Conservation (phyloP, 169 alveolate genomes). For the Cryptosporidium ryanae region DNA sequence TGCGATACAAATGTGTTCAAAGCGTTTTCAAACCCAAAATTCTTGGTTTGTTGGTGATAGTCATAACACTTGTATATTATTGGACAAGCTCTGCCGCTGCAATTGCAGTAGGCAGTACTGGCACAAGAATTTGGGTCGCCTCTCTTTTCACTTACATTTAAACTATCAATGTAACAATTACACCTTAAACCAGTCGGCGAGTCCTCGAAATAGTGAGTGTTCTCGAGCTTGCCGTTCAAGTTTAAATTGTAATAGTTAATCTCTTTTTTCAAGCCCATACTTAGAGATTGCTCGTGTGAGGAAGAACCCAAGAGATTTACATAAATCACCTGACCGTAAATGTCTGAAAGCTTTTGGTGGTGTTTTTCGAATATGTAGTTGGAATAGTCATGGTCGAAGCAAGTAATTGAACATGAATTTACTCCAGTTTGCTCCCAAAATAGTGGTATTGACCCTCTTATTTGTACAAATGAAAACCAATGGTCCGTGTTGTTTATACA, state of each 20-base stretch:
- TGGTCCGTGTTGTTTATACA: constrained; percentile 79
- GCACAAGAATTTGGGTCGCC: neutral
- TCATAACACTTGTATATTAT: constrained; percentile 44
- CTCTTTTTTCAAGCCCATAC: constrained; percentile 39
- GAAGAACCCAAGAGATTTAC: constrained; percentile 62
- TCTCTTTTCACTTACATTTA: neutral
- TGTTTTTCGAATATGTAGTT: constrained; percentile 39
- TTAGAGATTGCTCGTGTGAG: constrained; percentile 51
- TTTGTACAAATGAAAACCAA: constrained; percentile 83
- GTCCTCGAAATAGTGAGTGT: constrained; percentile 21
- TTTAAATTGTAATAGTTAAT: constrained; percentile 80
- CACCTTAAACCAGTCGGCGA: constrained; percentile 54
- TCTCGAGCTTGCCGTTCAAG: constrained; percentile 74
- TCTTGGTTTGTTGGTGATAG: constrained; percentile 78
- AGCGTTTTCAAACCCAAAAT: constrained; percentile 74
- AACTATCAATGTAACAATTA: neutral
- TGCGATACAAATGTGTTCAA: constrained; percentile 55
- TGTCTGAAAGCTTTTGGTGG: constrained; percentile 5
- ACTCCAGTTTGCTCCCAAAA: constrained; percentile 95
- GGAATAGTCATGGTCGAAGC: constrained; percentile 48
- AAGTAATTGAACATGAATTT: constrained; percentile 78
- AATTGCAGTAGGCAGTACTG: constrained; percentile 12
- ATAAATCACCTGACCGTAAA: constrained; percentile 52
- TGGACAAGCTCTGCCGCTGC: constrained; percentile 50
- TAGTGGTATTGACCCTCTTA: constrained; percentile 97